Conservation (phyloP, 2,329 filamentous ascomycete genomes). For the Neopestalotiopsis sp. region DNA sequence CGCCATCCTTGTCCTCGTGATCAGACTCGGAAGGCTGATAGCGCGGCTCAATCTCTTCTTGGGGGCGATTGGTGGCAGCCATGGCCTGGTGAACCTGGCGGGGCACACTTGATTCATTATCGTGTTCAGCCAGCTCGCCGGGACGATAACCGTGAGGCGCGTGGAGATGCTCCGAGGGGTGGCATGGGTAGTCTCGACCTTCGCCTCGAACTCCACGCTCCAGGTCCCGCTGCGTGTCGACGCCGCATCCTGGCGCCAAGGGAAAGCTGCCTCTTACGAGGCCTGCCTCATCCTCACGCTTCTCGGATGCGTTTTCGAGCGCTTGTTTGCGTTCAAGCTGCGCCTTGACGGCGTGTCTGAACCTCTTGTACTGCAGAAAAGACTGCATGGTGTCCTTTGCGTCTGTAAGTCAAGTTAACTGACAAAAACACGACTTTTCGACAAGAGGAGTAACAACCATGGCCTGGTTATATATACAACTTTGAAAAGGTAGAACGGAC, state of each 20-base stretch:
- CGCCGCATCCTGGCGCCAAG: not conserved
- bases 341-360: conserved; percentile 18
- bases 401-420: too few species aligned
- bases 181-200: not conserved
- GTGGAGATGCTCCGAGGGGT: not conserved
- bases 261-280: not conserved
- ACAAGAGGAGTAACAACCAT: too few species aligned
- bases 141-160: not conserved
- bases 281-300: not conserved
- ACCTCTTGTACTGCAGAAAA: conserved; percentile 20
- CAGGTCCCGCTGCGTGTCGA: not conserved
- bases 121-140: not conserved
- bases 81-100: not conserved
- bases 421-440: too few species aligned
- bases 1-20: not conserved
- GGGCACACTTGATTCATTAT: not conserved
- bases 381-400: conserved; percentile 14
- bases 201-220: not conserved
- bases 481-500: too few species aligned
- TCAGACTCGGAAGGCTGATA: not conserved
- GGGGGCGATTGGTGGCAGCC: conserved; percentile 4
- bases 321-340: conserved; percentile 18
- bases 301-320: not conserved
- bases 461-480: too few species aligned
- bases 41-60: conserved; percentile 1